Base-by-base conservation (phyloP, 2,329 filamentous ascomycete species). In the Zalaria obscura region DNA sequence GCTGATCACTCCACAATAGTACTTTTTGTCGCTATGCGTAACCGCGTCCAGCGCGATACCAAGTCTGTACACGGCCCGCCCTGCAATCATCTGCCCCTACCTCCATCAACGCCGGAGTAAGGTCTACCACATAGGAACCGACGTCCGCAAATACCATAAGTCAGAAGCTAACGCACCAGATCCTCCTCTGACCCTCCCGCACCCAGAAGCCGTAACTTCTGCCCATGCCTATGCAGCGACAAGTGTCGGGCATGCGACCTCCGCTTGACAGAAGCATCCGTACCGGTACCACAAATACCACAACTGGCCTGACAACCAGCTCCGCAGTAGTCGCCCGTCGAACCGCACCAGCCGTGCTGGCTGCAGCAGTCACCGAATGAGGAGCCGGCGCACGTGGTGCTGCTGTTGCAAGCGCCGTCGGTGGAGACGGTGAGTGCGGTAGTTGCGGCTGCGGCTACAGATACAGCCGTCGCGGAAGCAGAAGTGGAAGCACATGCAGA, bases 261-360 rank as follows among this genome's bases (percentile, higher is more conserved):
- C 7, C 29, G 29, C 29, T 32, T 32, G 29, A 7, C 29, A 7
- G 29, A 7, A 7, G 29, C 29, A 7, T 7, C 29, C 29, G 29
- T 32, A n/a, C 29, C 29, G 18, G 18, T 41, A 28, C 43, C 43
- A 31, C 44, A 45, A 10, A 25, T 55, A 4, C 59, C 56, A 41
- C 55, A 59, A 11, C 38, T 9, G 25, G 51, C 41, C 45, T 61
- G 56, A 48, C 58, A 63, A 27, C 55, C 55, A 11, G 48, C 50
- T 10, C 4, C 35, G 27, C 38, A 44, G 36, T 41, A 41, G 3
- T 40, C 39, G n/a, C 11, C 35, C 9, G 27, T 33, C n/a, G 42
- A 44, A 11, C 42, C 42, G 5, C 43, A 45, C 5, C 27, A 45
- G 5, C 34, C 34, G 28, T 45, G 32, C 18, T 33, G 35, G 5